These are phyloP conservation scores for Boletellus ananas DNA, from an alignment of 768 basidiomycete genomes.

Conservation along the genomic window DNA sequence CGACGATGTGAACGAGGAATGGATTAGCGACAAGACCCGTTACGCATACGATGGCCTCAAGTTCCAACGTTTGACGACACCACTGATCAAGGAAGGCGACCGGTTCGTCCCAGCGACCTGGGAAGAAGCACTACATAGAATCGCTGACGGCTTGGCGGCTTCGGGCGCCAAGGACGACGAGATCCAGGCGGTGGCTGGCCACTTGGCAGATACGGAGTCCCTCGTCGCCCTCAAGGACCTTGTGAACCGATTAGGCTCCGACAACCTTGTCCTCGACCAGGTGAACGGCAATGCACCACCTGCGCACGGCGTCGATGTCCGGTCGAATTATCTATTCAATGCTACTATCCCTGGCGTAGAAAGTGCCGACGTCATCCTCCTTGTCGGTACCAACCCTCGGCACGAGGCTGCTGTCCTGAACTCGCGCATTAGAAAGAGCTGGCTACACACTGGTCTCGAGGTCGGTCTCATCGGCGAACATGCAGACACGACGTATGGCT, in stretches of 20 bases:
- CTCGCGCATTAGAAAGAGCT: conserved; percentile 93
- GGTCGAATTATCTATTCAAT: conserved; percentile 97
- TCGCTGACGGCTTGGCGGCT: conserved; percentile 71
- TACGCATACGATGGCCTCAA: conserved; percentile 94
- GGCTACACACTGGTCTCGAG: conserved; percentile 83
- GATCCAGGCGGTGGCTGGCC: conserved; percentile 92
- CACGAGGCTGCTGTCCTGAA: conserved; percentile 98
- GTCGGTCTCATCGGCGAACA: conserved; percentile 88
- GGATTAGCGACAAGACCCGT: conserved; percentile 99
- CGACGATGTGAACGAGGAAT: conserved; percentile 98
- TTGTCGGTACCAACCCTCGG: conserved; percentile 94
- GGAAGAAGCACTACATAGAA: conserved; percentile 80
- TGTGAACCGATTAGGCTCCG: conserved; percentile 88
- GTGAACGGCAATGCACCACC: conserved; percentile 63
- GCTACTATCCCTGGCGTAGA: conserved; percentile 87
- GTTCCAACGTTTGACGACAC: conserved; percentile 92
- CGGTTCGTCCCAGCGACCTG: conserved; percentile 87
- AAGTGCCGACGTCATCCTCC: conserved; percentile 85
- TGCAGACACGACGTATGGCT: conserved; percentile 89
- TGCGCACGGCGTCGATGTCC: conserved; percentile 79
- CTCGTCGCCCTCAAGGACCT: conserved; percentile 93
- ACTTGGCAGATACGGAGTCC: conserved; percentile 90
- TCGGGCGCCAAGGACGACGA: conserved; percentile 87
- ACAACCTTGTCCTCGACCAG: conserved; percentile 85
- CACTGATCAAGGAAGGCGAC: conserved; percentile 87